Evolutionary conservation across 2,329 filamentous ascomycete species (phyloP).

Genomic region (Phialemonium atrogriseum): DNA sequence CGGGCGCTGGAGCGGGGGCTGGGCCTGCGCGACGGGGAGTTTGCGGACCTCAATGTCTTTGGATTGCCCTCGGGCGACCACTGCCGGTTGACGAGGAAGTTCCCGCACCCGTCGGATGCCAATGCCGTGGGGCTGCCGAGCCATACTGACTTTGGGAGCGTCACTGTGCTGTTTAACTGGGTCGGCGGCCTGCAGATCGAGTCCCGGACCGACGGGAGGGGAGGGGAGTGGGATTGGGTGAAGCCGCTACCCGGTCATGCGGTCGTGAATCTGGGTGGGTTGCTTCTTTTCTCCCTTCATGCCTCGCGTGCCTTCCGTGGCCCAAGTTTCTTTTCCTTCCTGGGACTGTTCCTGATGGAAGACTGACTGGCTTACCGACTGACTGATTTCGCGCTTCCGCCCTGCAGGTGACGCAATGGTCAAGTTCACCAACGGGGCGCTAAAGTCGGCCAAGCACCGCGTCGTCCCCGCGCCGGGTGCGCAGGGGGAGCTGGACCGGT

Average conservation of each 20-base stretch:
- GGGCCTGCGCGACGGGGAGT: slow-evolving; percentile 16
- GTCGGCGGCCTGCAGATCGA: slow-evolving; percentile 29
- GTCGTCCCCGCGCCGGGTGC: slow-evolving; percentile 22
- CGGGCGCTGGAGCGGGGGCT: slow-evolving; percentile 18
- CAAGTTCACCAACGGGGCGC: slow-evolving; percentile 22
- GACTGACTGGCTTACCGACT: neutral
- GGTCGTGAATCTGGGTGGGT: slow-evolving; percentile 23
- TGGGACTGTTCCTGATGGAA: neutral
- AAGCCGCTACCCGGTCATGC: slow-evolving; percentile 24
- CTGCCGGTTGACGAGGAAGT: slow-evolving; percentile 20
- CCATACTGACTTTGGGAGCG: slow-evolving; percentile 27
- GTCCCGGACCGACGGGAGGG: slow-evolving; percentile 10
- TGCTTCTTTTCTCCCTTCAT: neutral
- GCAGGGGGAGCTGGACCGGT: slow-evolving; percentile 21
- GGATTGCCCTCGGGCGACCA: slow-evolving; percentile 21
- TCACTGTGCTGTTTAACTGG: slow-evolving; percentile 30
- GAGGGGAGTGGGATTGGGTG: slow-evolving; percentile 24
- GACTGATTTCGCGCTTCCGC: too few relatives aligned
- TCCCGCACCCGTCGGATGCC: slow-evolving; percentile 22
- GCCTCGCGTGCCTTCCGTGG: too few relatives aligned
- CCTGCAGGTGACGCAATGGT: slow-evolving; percentile 29
- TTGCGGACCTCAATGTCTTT: slow-evolving; percentile 19
- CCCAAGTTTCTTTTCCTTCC: too few relatives aligned
- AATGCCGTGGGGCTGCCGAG: slow-evolving; percentile 14
- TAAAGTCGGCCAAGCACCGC: slow-evolving; percentile 26